A percentile compares a stretch with the other conserved stretches of the same genome.
Evolutionary conservation across 768 basidiomycete genomes (phyloP).

Genomic region (Boletus huronensis): DNA sequence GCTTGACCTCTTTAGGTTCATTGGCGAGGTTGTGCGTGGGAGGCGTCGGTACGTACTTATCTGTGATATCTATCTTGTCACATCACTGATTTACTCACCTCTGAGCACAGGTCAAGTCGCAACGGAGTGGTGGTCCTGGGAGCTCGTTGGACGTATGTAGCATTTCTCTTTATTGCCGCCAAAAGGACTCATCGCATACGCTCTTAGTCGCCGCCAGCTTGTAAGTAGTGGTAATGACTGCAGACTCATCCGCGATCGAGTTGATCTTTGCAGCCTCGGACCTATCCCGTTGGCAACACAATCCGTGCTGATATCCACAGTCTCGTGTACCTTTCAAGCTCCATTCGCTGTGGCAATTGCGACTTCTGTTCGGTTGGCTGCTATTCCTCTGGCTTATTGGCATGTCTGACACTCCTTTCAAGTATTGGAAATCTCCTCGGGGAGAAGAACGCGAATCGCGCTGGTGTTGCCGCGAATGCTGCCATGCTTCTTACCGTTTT

Average conservation of each 20-base stretch:
- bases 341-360: conserved; percentile 82
- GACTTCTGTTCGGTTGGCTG: conserved; percentile 70
- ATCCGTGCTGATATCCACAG: conserved; percentile 74
- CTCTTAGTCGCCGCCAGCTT: conserved; percentile 48
- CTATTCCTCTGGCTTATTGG: neutral
- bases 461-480: conserved; percentile 63
- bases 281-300: conserved; percentile 83
- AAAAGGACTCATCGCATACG: conserved; percentile 2
- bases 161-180: neutral
- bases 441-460: conserved; percentile 68
- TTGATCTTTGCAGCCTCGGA: conserved; percentile 55
- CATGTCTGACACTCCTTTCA: neutral
- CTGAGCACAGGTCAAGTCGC: conserved; percentile 60
- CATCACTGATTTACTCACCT: neutral
- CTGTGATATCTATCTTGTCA: neutral
- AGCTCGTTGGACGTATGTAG: conserved; percentile 55
- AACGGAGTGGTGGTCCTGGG: conserved; percentile 98
- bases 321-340: conserved; percentile 76
- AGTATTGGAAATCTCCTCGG: conserved; percentile 90
- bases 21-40: conserved; percentile 75
- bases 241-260: conserved; percentile 8
- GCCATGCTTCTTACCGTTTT: conserved; percentile 61
- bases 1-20: conserved; percentile 64
- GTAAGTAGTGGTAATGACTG: conserved; percentile 29
- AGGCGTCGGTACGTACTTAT: conserved; percentile 54